Evolutionary conservation across 1,284 basidiomycete species (phyloP).

Genomic region (Bjerkandera adusta): DNA sequence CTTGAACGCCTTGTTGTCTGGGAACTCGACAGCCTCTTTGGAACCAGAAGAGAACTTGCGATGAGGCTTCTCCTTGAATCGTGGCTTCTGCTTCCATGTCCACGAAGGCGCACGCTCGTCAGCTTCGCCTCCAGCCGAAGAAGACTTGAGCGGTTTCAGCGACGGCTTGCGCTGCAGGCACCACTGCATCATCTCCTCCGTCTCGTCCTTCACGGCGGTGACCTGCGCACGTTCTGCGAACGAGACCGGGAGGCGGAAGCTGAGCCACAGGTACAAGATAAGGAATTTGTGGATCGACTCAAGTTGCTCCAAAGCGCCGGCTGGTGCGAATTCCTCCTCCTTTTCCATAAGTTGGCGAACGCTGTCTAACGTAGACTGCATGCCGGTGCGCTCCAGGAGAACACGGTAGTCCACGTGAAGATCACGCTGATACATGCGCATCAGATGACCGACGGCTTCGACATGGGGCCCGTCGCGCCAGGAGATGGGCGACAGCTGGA

Average conservation of each 20-base stretch:
- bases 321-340: conserved; percentile 3
- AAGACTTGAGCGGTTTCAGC: not conserved
- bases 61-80: not conserved
- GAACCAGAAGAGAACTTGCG: not conserved
- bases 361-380: conserved; percentile 25
- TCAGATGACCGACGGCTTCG: conserved; percentile 22
- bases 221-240: conserved; percentile 64
- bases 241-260: conserved; percentile 71
- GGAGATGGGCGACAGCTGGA: conserved; percentile 25
- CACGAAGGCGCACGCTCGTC: not conserved
- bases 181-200: conserved; percentile 73
- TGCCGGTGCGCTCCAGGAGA: conserved; percentile 18
- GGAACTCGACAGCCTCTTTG: too few species aligned
- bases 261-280: conserved; percentile 87
- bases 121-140: not conserved
- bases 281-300: conserved; percentile 85
- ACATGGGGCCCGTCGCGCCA: conserved; percentile 26
- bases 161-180: conserved; percentile 44
- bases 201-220: conserved; percentile 54
- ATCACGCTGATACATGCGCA: conserved; percentile 23
- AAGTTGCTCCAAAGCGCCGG: conserved; percentile 40
- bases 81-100: conserved; percentile 1
- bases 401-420: conserved; percentile 21
- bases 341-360: conserved; percentile 4
- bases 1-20: not conserved